phyloP scores from a whole-genome alignment of 2,329 filamentous ascomycete genomes.

The Helminthosporium solani region DNA sequence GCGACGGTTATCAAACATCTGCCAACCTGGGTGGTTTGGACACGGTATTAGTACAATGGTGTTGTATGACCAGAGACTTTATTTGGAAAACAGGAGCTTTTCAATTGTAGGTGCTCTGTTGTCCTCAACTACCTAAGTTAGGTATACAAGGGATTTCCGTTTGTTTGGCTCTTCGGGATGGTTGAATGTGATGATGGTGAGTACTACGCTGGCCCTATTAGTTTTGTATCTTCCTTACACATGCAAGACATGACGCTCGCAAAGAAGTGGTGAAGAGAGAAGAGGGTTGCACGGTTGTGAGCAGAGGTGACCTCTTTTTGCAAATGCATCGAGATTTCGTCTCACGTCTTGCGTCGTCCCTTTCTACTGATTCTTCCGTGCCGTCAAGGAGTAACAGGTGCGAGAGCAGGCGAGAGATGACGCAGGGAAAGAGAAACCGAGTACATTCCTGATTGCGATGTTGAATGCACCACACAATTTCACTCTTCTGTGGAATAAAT shows the following conservation, averaged over 20 bases:
- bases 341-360: not conserved
- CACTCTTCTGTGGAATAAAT: not conserved
- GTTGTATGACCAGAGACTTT: too few species aligned
- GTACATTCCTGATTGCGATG: not conserved
- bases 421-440: not conserved
- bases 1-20: too few species aligned
- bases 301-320: not conserved
- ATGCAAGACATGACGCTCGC: not conserved
- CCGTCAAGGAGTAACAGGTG: not conserved
- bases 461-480: not conserved
- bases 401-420: not conserved
- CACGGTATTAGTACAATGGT: too few species aligned
- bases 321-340: too few species aligned
- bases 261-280: not conserved
- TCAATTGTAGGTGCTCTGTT: too few species aligned
- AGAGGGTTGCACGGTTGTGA: not conserved
- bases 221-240: not conserved
- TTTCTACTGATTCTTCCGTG: not conserved
- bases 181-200: not conserved
- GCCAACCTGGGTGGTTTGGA: too few species aligned
- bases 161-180: not conserved
- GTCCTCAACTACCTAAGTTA: too few species aligned
- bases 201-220: not conserved
- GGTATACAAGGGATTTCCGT: not conserved
- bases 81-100: too few species aligned